These are phyloP conservation scores for Diplodia corticola DNA, from an alignment of 2,329 filamentous ascomycete genomes.

Conservation along the genomic window DNA sequence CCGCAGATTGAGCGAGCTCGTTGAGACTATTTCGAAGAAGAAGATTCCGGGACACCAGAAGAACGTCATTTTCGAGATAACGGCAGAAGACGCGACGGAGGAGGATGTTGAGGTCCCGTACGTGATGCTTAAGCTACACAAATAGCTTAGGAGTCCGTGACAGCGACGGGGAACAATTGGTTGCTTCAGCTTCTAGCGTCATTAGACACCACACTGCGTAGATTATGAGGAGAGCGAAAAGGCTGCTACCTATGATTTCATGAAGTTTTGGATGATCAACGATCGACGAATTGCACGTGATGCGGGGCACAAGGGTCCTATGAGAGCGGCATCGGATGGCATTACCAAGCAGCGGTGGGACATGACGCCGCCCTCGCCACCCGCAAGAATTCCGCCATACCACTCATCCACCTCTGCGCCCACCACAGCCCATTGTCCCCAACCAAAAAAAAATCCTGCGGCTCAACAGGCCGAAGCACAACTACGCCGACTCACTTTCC, in stretches of 20 bases:
- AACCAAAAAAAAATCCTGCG: not conserved
- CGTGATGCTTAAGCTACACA: slow-evolving; percentile 78
- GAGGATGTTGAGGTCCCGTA: slow-evolving; percentile 98
- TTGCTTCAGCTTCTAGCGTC: not conserved
- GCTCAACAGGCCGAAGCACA: too few relatives aligned
- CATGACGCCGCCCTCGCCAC: slow-evolving; percentile 18
- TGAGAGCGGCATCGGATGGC: slow-evolving; percentile 22
- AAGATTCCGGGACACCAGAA: slow-evolving; percentile 86
- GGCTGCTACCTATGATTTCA: not conserved
- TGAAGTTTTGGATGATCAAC: not conserved
- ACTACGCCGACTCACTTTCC: too few relatives aligned
- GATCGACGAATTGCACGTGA: slow-evolving; percentile 5
- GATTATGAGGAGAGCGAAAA: slow-evolving; percentile 1
- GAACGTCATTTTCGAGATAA: slow-evolving; percentile 95
- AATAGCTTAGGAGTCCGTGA: slow-evolving; percentile 31
- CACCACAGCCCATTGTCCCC: slow-evolving; percentile 17
- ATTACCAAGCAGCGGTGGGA: slow-evolving; percentile 21
- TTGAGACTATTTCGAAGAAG: slow-evolving; percentile 90
- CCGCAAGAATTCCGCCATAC: slow-evolving; percentile 18
- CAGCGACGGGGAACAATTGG: not conserved
- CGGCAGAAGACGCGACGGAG: slow-evolving; percentile 81
- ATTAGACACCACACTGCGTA: slow-evolving; percentile 13
- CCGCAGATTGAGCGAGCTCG: slow-evolving; percentile 77
- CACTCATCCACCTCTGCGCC: not conserved
- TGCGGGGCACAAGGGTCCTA: slow-evolving; percentile 18